These are phyloP conservation scores for Saccharum hybrid DNA, from an alignment of 202 grass and related monocot genomes.

Conservation along the genomic window DNA sequence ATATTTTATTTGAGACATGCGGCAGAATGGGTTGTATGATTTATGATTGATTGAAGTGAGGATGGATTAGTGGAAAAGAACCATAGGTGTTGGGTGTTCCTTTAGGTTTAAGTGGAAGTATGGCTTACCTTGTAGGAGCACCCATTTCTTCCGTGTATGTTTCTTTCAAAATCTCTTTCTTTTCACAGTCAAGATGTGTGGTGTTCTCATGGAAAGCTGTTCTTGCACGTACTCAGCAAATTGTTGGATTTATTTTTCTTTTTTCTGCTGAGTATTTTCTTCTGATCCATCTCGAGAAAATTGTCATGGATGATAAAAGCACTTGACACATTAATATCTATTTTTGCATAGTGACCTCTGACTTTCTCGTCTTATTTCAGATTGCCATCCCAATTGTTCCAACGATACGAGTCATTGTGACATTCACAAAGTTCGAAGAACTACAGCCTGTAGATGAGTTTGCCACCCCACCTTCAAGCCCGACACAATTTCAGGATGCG, in stretches of 20 bases:
- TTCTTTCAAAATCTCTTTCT: background rate
- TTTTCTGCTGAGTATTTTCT: too few relatives aligned
- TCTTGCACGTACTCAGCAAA: background rate
- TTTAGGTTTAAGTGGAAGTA: background rate
- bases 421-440: constrained; percentile 98
- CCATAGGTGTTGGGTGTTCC: background rate
- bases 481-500: constrained; percentile 74
- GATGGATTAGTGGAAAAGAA: constrained; percentile 9
- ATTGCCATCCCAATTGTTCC: constrained; percentile 97
- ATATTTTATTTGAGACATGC: constrained; percentile 17
- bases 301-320: background rate
- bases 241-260: too few relatives aligned
- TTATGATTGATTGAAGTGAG: constrained; percentile 21
- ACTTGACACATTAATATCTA: constrained; percentile 5
- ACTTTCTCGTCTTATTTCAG: constrained; percentile 58
- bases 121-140: constrained; percentile 16
- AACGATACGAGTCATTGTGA: constrained; percentile 90
- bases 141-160: background rate
- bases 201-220: constrained; percentile 3
- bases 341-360: constrained; percentile 12
- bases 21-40: background rate
- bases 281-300: background rate
- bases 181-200: background rate
- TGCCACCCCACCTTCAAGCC: constrained; percentile 83
- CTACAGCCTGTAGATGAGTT: constrained; percentile 81